Conservation (phyloP, 139 green algal species). For the Asterochloris sp. region DNA sequence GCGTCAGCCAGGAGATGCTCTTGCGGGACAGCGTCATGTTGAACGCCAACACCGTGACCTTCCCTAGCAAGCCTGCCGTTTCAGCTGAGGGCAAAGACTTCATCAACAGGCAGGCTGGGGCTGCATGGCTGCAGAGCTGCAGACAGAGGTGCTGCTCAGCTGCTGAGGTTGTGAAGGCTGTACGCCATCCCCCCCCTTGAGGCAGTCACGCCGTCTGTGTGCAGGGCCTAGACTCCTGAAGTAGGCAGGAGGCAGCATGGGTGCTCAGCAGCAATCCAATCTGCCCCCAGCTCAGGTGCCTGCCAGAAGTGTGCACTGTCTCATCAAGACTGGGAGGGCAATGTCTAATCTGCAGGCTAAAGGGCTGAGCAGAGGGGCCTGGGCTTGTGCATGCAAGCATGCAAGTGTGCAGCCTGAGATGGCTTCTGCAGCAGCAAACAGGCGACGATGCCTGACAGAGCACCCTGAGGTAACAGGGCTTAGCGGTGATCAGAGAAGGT, state of each 20-base stretch:
- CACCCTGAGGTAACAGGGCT: no score
- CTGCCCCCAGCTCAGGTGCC: background rate
- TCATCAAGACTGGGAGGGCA: no score
- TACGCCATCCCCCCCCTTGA: no score
- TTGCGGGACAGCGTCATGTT: constrained; percentile 79
- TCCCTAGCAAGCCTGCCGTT: constrained; percentile 71
- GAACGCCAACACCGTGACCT: constrained; percentile 53
- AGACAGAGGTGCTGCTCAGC: background rate
- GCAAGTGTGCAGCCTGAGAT: no score
- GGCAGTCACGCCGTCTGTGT: background rate
- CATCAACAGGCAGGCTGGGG: constrained; percentile 40
- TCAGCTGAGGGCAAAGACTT: constrained; percentile 83
- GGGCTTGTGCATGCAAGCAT: no score
- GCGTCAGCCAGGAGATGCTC: constrained; percentile 78
- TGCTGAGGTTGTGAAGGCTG: background rate
- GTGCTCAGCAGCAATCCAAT: background rate
- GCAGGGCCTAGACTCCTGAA: background rate
- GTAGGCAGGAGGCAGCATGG: background rate
- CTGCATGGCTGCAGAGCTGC: background rate
- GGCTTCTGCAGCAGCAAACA: no score
- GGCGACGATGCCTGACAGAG: no score
- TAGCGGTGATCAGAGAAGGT: no score
- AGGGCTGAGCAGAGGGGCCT: no score
- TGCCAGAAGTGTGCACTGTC: no score
- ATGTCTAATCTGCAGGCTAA: no score